phyloP scores from a whole-genome alignment of 2,329 filamentous ascomycete genomes.

The Aureobasidium uvarum region DNA sequence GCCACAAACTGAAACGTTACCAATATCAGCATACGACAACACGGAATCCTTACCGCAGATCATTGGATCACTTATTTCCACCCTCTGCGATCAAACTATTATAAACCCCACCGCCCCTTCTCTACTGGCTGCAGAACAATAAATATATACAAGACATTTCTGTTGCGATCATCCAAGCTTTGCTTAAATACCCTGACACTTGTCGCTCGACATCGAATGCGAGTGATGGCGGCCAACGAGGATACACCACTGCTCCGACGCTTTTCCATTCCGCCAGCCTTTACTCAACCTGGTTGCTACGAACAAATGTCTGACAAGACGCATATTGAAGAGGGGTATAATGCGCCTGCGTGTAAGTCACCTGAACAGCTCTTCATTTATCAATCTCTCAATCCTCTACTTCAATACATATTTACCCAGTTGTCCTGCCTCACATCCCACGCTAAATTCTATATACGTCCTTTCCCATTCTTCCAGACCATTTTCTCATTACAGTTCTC shows the following conservation, averaged over 20 bases:
- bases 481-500: background rate
- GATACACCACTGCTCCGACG: conserved; percentile 23
- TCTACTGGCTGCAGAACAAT: background rate
- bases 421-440: background rate
- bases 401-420: background rate
- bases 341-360: conserved; percentile 25
- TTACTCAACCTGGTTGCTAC: conserved; percentile 27
- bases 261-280: conserved; percentile 23
- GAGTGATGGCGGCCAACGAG: conserved; percentile 20
- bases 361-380: too few relatives aligned
- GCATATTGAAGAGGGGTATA: conserved; percentile 2
- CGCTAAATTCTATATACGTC: background rate
- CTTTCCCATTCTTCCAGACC: background rate
- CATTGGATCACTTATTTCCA: background rate
- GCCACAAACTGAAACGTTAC: conserved; percentile 11
- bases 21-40: background rate
- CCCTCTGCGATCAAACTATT: background rate
- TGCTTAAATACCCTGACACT: background rate
- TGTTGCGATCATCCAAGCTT: background rate
- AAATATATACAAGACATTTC: conserved; percentile 8
- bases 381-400: too few relatives aligned
- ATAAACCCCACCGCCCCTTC: background rate
- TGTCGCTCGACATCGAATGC: conserved; percentile 1
- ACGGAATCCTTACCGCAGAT: conserved; percentile 9
- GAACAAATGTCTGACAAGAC: conserved; percentile 29